These are phyloP conservation scores for Tillandsia fasciculata DNA, from an alignment of 176 grass and related monocot genomes.

Conservation along the genomic window DNA sequence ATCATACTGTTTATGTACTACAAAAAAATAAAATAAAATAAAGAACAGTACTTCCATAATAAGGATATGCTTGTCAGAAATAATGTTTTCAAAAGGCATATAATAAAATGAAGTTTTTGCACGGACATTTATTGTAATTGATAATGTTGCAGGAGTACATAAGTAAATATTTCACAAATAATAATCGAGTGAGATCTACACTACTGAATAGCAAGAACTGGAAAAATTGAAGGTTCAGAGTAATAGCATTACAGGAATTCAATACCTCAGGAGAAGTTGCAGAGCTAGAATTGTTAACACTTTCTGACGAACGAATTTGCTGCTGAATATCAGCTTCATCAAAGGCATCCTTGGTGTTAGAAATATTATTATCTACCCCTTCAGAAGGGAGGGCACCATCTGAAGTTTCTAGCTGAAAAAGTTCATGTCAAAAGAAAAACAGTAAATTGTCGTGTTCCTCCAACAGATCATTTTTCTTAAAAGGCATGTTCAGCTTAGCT, in stretches of 20 bases:
- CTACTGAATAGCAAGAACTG: too few species aligned
- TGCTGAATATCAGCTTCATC: conserved; percentile 24
- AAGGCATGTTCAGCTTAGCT: not conserved
- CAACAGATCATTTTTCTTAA: not conserved
- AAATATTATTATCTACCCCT: conserved; percentile 20
- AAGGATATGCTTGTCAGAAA: too few species aligned
- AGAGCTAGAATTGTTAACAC: conserved; percentile 29
- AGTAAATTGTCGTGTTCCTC: not conserved
- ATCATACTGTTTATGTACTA: too few species aligned
- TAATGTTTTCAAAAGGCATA: too few species aligned
- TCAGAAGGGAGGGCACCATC: conserved; percentile 45
- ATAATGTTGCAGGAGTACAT: too few species aligned
- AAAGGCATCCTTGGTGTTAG: conserved; percentile 29
- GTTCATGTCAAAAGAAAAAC: conserved; percentile 12
- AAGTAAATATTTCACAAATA: too few species aligned
- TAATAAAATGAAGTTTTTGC: too few species aligned
- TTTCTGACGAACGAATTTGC: conserved; percentile 34
- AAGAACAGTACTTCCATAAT: too few species aligned
- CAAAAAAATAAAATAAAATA: too few species aligned
- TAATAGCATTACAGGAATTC: conserved; percentile 19
- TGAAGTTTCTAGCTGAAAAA: conserved; percentile 66
- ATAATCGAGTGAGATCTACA: too few species aligned
- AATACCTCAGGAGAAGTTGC: conserved; percentile 56
- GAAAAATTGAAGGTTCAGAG: conserved; percentile 11
- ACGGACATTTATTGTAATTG: too few species aligned